These are phyloP conservation scores for Hypoxylon cercidicola DNA, from an alignment of 495 filamentous ascomycete species.

Conservation along the genomic window DNA sequence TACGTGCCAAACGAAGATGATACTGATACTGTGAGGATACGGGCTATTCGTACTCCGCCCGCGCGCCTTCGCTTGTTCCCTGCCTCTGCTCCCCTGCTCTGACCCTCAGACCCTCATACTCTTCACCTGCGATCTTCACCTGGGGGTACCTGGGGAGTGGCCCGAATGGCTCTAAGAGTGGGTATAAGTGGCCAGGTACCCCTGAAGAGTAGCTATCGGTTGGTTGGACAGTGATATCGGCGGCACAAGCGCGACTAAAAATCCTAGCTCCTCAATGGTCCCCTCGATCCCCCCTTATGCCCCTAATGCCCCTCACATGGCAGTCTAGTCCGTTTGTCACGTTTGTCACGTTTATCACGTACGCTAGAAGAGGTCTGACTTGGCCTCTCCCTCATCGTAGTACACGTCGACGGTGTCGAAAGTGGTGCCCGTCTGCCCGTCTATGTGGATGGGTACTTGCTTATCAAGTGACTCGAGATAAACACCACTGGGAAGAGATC, in stretches of 20 bases:
- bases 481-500: slow-evolving; percentile 31
- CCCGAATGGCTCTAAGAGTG: slow-evolving; percentile 41
- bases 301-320: slow-evolving; percentile 40
- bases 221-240: slow-evolving; percentile 39
- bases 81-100: slow-evolving; percentile 10
- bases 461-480: slow-evolving; percentile 36
- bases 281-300: no score
- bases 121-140: slow-evolving; percentile 42
- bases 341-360: not conserved
- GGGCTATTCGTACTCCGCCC: slow-evolving; percentile 13
- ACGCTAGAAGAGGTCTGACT: slow-evolving; percentile 31
- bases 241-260: slow-evolving; percentile 43
- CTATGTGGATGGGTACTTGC: slow-evolving; percentile 17
- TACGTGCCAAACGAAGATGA: slow-evolving; percentile 20
- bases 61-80: slow-evolving; percentile 10
- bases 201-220: slow-evolving; percentile 32
- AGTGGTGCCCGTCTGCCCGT: slow-evolving; percentile 7
- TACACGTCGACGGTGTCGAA: slow-evolving; percentile 25
- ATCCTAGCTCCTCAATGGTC: slow-evolving; percentile 29
- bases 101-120: slow-evolving; percentile 9
- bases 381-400: slow-evolving; percentile 18
- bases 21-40: slow-evolving; percentile 27
- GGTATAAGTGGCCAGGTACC: slow-evolving; percentile 36
- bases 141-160: slow-evolving; percentile 36
- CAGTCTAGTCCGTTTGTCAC: slow-evolving; percentile 39